These are phyloP conservation scores for Fusarium udum DNA, from an alignment of 2,329 filamentous ascomycete genomes.

Conservation along the genomic window DNA sequence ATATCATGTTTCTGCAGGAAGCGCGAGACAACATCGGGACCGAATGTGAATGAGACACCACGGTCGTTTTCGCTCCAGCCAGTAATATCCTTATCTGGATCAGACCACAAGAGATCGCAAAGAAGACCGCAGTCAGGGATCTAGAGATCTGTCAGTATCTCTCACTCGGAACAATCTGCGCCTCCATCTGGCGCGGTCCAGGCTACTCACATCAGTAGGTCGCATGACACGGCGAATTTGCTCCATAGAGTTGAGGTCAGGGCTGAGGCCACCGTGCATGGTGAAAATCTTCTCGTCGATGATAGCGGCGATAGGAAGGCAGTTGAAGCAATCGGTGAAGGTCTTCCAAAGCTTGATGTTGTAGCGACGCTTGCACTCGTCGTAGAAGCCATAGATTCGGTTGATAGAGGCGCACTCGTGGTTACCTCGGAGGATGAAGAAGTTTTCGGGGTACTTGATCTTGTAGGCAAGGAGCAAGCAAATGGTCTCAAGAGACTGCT, in stretches of 20 bases:
- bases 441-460: constrained; percentile 99
- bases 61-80: constrained; percentile 99
- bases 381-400: constrained; percentile 99
- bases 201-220: constrained; percentile 88
- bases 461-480: constrained; percentile 97
- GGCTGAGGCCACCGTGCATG: constrained; percentile 98
- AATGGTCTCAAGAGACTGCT: constrained; percentile 99
- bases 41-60: constrained; percentile 98
- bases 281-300: constrained; percentile 99
- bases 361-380: constrained; percentile 98
- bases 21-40: constrained; percentile 93
- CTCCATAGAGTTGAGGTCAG: constrained; percentile 99
- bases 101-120: constrained; percentile 97
- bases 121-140: constrained; percentile 98
- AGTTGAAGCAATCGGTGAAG: constrained; percentile 99
- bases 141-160: constrained; percentile 57
- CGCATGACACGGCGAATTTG: constrained; percentile 99
- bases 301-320: constrained; percentile 95
- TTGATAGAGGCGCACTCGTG: constrained; percentile 99
- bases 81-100: constrained; percentile 98
- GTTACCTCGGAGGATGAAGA: constrained; percentile 98
- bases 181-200: constrained; percentile 19
- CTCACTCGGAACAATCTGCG: constrained; percentile 2
- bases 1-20: constrained; percentile 99
- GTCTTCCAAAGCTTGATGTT: constrained; percentile 99